Conservation (phyloP, 495 filamentous ascomycete species). For the Daldinia childiae region DNA sequence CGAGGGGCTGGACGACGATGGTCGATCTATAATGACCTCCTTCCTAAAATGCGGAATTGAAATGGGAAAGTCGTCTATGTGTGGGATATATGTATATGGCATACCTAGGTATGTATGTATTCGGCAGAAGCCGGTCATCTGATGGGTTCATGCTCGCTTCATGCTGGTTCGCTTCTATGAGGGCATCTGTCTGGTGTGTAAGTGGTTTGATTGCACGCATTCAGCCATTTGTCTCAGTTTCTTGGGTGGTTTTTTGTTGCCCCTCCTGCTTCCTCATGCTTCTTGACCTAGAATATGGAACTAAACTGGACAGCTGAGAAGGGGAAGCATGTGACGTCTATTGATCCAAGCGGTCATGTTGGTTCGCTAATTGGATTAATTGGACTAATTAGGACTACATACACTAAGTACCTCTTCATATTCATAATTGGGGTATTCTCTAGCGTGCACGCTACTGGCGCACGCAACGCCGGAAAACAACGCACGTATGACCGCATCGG, state of each 20-base stretch:
- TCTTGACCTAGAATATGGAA: not conserved
- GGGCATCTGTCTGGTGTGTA: not conserved
- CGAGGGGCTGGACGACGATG: not conserved
- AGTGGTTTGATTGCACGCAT: slow-evolving; percentile 29
- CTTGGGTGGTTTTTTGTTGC: slow-evolving; percentile 21
- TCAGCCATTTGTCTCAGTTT: slow-evolving; percentile 32
- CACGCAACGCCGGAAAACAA: slow-evolving; percentile 15
- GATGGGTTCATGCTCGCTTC: slow-evolving; percentile 33
- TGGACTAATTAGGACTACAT: slow-evolving; percentile 3
- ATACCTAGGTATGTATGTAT: too few relatives aligned
- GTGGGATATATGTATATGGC: too few relatives aligned
- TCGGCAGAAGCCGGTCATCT: slow-evolving; percentile 38
- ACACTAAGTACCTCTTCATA: too few relatives aligned
- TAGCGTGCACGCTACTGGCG: slow-evolving; percentile 6
- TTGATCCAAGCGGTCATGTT: slow-evolving; percentile 7
- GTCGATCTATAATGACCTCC: not conserved
- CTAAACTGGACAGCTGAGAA: not conserved
- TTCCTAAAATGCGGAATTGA: not conserved
- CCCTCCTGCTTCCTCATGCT: slow-evolving; percentile 14
- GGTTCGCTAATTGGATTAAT: not conserved
- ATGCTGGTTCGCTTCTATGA: slow-evolving; percentile 17
- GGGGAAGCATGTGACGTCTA: slow-evolving; percentile 34
- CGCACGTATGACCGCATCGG: slow-evolving; percentile 30
- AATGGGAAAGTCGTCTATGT: not conserved
- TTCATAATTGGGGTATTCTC: slow-evolving; percentile 8